Conservation (phyloP, 225 moss, liverwort and hornwort species). For the Climacium dendroides region DNA sequence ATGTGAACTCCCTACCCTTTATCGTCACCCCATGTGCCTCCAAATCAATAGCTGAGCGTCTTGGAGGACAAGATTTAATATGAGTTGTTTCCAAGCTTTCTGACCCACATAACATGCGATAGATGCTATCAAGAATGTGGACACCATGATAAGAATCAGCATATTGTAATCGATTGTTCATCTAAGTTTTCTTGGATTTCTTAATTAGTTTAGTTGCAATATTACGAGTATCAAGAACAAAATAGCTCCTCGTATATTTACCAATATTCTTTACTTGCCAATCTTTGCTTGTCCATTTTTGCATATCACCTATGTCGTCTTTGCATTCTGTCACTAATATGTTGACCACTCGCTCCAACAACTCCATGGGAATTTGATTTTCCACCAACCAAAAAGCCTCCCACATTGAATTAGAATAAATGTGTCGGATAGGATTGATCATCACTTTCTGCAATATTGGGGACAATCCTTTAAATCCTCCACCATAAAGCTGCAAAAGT, state of each 20-base stretch:
- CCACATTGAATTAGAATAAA: accelerated
- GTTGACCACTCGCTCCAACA: background rate
- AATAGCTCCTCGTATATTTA: accelerated
- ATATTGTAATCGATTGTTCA: accelerated
- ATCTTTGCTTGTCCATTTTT: accelerated
- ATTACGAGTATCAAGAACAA: accelerated
- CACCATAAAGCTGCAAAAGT: accelerated
- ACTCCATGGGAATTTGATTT: background rate
- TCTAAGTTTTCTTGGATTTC: too few relatives aligned
- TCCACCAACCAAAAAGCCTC: background rate
- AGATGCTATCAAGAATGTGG: background rate
- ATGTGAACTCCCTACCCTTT: background rate
- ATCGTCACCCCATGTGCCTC: background rate
- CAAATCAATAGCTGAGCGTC: background rate
- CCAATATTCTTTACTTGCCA: background rate
- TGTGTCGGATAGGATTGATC: accelerated
- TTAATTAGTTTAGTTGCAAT: too few relatives aligned
- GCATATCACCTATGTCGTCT: background rate
- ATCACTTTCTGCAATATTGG: background rate
- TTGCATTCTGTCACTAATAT: background rate
- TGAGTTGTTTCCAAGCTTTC: background rate
- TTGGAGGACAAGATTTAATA: accelerated
- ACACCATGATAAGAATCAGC: background rate
- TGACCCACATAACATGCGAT: background rate
- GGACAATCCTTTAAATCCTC: accelerated